Evolutionary conservation across 139 green algal genomes (phyloP), one percentile per base, ranked within the genome.

Genomic region (Coelastrella sp.): DNA sequence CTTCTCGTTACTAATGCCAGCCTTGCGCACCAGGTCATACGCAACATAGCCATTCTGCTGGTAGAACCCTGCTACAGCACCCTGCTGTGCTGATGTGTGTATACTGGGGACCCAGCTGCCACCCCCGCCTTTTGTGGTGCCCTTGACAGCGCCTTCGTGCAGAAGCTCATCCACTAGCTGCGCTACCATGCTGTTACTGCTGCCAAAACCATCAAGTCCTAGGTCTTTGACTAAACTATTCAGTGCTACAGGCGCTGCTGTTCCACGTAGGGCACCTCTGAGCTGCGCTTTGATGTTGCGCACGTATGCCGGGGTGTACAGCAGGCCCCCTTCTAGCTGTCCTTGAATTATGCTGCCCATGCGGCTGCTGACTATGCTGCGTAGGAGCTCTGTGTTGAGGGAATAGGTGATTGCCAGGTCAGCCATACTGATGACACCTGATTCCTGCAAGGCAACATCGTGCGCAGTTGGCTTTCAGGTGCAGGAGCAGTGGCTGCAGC

Each of bases 281-380:
- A 99, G 88, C 92, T 95, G 93, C 3, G 95, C 95, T 90, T 98
- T 98, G 71, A 98, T 91, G 88, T 96, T 94, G 0, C 92, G 88
- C 64, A 99, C 91, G 94, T 98, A 95, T 5, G 95, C 94, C 19
- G 92, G 92, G 0, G 97, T 99, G 93, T 98, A 99, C 76, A 99
- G 86, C 59, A 98, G 92, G 0, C 95, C 94, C 1, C 91, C 95
- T 81, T 98, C 95, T 47, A 99, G 88, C 7, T 94, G 92, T 14
- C 97, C 97, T 5, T 57, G n/a, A 47, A 94, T 90, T 71, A 77
- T 16, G 32, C 7, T 85, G 60, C 88, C 91, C 68, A 87, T 80
- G 16, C 80, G 80, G 80, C 68, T 68, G 76, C 54, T 91, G 65
- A 99, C 60, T 7, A 93, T 81, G 13, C 84, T 89, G 11, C 88